phyloP scores from a whole-genome alignment of 2,329 filamentous ascomycete species.

The Trichoderma lentiforme region DNA sequence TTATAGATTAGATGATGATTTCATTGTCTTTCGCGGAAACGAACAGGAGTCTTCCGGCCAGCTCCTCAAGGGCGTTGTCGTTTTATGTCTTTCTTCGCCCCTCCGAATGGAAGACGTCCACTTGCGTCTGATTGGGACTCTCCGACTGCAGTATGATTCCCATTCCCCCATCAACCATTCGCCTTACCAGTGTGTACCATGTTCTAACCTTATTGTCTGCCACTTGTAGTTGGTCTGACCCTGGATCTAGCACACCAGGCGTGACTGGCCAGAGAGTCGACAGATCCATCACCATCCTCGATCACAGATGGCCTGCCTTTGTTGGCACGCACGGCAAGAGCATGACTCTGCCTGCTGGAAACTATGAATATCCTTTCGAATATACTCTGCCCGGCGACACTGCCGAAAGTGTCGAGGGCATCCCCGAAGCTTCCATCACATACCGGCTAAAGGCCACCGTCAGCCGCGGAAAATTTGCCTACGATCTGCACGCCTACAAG shows the following conservation, averaged over 20 bases:
- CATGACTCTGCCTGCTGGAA: constrained; percentile 63
- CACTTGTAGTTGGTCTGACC: constrained; percentile 47
- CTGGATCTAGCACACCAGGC: constrained; percentile 53
- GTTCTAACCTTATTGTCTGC: neutral
- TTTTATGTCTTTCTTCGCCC: constrained; percentile 67
- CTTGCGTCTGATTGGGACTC: constrained; percentile 66
- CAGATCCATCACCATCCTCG: constrained; percentile 58
- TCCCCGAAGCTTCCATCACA: constrained; percentile 80
- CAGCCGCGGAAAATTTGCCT: constrained; percentile 79
- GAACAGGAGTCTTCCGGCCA: constrained; percentile 75
- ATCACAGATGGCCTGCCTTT: constrained; percentile 68
- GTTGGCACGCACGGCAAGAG: constrained; percentile 54
- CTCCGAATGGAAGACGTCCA: constrained; percentile 71
- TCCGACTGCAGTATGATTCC: constrained; percentile 57
- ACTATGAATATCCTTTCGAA: constrained; percentile 83
- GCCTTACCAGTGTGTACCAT: neutral
- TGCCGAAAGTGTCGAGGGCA: constrained; percentile 86
- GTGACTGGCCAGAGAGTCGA: constrained; percentile 57
- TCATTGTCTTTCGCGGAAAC: constrained; percentile 72
- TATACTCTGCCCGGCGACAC: constrained; percentile 67
- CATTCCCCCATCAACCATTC: neutral
- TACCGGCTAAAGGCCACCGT: constrained; percentile 92
- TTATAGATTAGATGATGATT: constrained; percentile 69
- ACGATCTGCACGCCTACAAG: constrained; percentile 79
- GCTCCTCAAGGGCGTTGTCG: constrained; percentile 67